A percentile compares a stretch with the other conserved stretches of the same genome.
Conservation (phyloP, 1,284 basidiomycete species). For the Trametes sp. region DNA sequence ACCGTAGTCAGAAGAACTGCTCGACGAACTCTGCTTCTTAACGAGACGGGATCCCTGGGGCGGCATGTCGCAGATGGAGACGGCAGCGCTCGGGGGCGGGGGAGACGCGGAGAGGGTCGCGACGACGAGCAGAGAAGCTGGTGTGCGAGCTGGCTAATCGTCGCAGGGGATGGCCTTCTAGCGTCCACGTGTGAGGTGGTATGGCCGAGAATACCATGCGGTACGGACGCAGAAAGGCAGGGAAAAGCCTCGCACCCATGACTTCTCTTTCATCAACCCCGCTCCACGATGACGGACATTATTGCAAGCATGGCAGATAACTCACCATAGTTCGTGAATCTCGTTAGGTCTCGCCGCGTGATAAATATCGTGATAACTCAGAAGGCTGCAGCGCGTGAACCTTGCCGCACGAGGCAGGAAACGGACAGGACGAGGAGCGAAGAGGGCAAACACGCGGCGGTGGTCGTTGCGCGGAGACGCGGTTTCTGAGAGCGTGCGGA, state of each 20-base stretch:
- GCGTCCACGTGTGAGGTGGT: constrained; percentile 32
- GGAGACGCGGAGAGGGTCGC: constrained; percentile 25
- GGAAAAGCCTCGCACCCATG: constrained; percentile 30
- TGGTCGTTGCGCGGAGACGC: constrained; percentile 22
- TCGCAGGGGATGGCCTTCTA: constrained; percentile 30
- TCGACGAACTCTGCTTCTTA: constrained; percentile 38
- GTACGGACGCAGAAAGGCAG: constrained; percentile 22
- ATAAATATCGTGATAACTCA: constrained; percentile 32
- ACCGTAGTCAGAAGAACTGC: constrained; percentile 38
- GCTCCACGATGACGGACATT: constrained; percentile 26
- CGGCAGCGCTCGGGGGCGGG: constrained; percentile 22
- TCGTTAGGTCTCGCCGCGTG: constrained; percentile 18
- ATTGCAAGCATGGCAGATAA: constrained; percentile 24
- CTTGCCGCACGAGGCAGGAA: constrained; percentile 8
- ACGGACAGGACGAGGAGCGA: constrained; percentile 15
- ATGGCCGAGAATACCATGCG: constrained; percentile 29
- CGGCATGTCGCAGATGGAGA: constrained; percentile 31
- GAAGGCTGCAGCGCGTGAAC: neutral
- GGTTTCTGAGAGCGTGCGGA: constrained; percentile 10
- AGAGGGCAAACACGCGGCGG: constrained; percentile 21
- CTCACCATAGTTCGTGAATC: constrained; percentile 31
- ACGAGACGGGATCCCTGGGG: constrained; percentile 38
- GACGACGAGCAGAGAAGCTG: constrained; percentile 17
- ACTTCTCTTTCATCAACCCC: constrained; percentile 26
- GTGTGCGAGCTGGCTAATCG: constrained; percentile 19